phyloP scores from a whole-genome alignment of 768 basidiomycete species.

The Hypsizygus marmoreus region DNA sequence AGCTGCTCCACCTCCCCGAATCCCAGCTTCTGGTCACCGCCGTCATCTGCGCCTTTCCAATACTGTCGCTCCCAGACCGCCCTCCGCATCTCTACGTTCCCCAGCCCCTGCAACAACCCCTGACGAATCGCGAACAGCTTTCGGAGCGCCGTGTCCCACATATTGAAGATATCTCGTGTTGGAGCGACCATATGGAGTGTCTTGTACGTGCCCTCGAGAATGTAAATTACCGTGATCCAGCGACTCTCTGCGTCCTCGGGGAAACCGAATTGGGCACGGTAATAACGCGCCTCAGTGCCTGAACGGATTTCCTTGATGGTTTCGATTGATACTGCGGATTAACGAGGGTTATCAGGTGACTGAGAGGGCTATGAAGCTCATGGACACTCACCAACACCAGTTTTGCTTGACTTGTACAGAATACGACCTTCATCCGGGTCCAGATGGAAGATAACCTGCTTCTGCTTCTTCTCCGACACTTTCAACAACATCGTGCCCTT shows the following conservation, averaged over 20 bases:
- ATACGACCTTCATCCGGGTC: conserved; percentile 80
- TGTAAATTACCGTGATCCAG: conserved; percentile 89
- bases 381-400: conserved; percentile 52
- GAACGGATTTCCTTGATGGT: conserved; percentile 85
- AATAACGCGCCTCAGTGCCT: conserved; percentile 68
- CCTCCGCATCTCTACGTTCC: conserved; percentile 63
- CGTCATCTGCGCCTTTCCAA: conserved; percentile 74
- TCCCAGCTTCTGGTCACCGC: conserved; percentile 60
- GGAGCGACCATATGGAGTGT: conserved; percentile 83
- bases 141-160: conserved; percentile 62
- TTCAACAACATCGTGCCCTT: conserved; percentile 75
- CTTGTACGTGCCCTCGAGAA: conserved; percentile 77
- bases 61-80: conserved; percentile 79
- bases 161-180: conserved; percentile 44
- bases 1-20: conserved; percentile 75
- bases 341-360: background rate
- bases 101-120: conserved; percentile 69
- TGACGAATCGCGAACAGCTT: conserved; percentile 66
- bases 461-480: conserved; percentile 73
- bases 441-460: conserved; percentile 64
- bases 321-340: conserved; percentile 72
- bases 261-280: conserved; percentile 69
- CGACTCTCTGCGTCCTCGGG: conserved; percentile 61
- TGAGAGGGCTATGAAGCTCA: conserved; percentile 8
- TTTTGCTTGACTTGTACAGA: conserved; percentile 67